Conservation (phyloP, 495 filamentous ascomycete genomes). For the Massariosphaeria phaeospora region DNA sequence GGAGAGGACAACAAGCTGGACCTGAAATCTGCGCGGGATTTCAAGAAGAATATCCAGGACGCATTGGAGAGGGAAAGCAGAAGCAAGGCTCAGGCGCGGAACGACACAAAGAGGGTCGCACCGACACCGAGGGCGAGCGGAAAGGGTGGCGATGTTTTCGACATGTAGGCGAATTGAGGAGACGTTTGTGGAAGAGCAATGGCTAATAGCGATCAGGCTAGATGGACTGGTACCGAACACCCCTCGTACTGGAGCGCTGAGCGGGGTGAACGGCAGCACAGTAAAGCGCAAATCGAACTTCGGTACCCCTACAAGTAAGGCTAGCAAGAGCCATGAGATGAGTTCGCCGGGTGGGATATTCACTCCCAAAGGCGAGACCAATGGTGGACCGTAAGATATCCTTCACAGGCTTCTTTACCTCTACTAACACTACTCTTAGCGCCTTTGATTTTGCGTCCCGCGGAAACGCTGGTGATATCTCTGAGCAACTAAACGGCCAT, state of each 20-base stretch:
- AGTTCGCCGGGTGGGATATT: constrained; percentile 45
- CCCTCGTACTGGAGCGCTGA: constrained; percentile 48
- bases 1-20: constrained; percentile 65
- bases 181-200: constrained; percentile 2
- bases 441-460: constrained; percentile 63
- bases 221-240: constrained; percentile 74
- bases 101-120: constrained; percentile 57
- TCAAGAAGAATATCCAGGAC: constrained; percentile 85
- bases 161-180: constrained; percentile 57
- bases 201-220: constrained; percentile 49
- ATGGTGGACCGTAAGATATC: constrained; percentile 27
- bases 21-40: constrained; percentile 61
- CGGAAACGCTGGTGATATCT: constrained; percentile 67
- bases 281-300: constrained; percentile 61
- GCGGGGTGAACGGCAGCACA: constrained; percentile 49
- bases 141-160: constrained; percentile 65
- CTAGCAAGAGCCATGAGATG: constrained; percentile 44
- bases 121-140: constrained; percentile 59
- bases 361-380: constrained; percentile 30
- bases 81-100: constrained; percentile 54
- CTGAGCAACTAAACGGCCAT: constrained; percentile 78
- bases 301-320: constrained; percentile 54
- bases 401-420: not conserved
- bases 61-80: constrained; percentile 67
- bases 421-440: constrained; percentile 41